phyloP scores from a whole-genome alignment of 169 alveolate species.

The Eimeria falciformis region DNA sequence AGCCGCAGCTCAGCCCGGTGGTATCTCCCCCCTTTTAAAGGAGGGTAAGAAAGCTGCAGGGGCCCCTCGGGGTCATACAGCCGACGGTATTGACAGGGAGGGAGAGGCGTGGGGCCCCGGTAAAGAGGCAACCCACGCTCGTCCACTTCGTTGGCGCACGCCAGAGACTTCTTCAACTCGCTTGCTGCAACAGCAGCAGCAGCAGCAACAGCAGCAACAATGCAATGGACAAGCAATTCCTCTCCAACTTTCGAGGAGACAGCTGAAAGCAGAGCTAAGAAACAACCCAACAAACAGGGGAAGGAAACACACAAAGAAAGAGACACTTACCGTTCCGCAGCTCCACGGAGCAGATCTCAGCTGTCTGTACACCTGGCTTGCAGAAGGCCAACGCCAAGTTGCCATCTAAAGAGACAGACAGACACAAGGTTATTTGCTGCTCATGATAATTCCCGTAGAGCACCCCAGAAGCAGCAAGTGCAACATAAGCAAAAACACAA shows the following conservation, averaged over 20 bases:
- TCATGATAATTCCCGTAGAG: not conserved
- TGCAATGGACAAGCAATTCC: too few species aligned
- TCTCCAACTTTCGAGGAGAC: too few species aligned
- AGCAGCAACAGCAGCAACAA: not conserved
- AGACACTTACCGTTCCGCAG: not conserved
- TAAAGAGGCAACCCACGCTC: constrained; percentile 2
- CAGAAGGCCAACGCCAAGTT: not conserved
- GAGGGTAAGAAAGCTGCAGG: constrained; percentile 84
- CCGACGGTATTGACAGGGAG: constrained; percentile 79
- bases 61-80: constrained; percentile 89
- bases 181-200: not conserved
- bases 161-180: not conserved
- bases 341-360: not conserved
- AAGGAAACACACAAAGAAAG: not conserved
- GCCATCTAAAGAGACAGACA: not conserved
- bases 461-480: not conserved
- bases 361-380: not conserved
- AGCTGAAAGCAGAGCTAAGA: too few species aligned
- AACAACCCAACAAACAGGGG: too few species aligned
- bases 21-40: constrained; percentile 83
- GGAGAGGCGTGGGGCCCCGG: constrained; percentile 52
- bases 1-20: constrained; percentile 86
- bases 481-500: not conserved
- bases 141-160: not conserved
- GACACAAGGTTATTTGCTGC: not conserved